Evolutionary conservation across 768 basidiomycete species (phyloP).

Genomic region (Russula olivacea): DNA sequence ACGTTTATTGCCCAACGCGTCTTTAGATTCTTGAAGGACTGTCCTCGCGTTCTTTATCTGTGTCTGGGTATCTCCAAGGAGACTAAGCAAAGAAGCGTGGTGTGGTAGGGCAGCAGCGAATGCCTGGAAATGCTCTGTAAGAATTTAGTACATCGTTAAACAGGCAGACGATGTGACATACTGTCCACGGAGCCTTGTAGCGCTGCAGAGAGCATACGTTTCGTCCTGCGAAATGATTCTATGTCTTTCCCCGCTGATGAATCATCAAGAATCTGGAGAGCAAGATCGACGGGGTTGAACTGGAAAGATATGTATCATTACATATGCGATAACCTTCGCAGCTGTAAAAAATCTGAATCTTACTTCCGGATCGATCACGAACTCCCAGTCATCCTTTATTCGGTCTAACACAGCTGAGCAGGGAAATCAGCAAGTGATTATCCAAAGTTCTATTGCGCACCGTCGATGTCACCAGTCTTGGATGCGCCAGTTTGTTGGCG

Average conservation of each 20-base stretch:
- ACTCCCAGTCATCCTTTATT: conserved; percentile 87
- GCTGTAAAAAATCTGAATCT: conserved; percentile 27
- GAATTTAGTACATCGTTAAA: conserved; percentile 21
- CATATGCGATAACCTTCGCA: conserved; percentile 2
- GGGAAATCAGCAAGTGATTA: conserved; percentile 3
- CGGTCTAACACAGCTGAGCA: conserved; percentile 70
- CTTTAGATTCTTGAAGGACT: conserved; percentile 71
- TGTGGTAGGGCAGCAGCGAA: conserved; percentile 93
- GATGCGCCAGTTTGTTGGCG: conserved; percentile 47
- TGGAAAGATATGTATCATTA: conserved; percentile 31
- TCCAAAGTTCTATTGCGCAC: conserved; percentile 33
- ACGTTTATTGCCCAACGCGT: conserved; percentile 70
- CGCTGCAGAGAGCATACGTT: conserved; percentile 69
- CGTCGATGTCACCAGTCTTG: conserved; percentile 79
- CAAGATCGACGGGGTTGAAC: conserved; percentile 94
- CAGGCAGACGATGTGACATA: conserved; percentile 34
- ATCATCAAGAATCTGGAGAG: conserved; percentile 80
- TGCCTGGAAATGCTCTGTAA: conserved; percentile 83
- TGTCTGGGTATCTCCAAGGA: conserved; percentile 65
- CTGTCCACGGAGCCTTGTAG: conserved; percentile 87
- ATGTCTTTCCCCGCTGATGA: conserved; percentile 68
- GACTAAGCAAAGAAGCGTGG: conserved; percentile 70
- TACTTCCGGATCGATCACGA: conserved; percentile 77
- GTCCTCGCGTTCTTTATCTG: conserved; percentile 69
- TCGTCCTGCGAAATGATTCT: conserved; percentile 69